Percentiles rank a stretch among this genome's conserved stretches.
Evolutionary conservation across 192 early-diverging fungal genomes (phyloP).

Genomic region (Umbelopsis sp.): DNA sequence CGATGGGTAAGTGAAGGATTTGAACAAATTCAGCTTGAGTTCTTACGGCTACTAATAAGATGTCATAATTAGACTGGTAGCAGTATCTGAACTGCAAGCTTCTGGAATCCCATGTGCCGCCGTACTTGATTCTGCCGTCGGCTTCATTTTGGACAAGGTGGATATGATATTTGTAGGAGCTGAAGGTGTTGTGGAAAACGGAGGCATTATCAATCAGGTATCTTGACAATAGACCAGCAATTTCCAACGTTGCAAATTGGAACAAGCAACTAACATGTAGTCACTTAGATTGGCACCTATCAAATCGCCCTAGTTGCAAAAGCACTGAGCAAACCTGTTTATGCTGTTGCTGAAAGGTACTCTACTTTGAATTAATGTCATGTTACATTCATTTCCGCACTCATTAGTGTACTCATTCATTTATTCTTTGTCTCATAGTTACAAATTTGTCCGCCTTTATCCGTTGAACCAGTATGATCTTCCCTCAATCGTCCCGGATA

Average conservation of each 20-base stretch:
- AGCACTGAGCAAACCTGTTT: conserved; percentile 93
- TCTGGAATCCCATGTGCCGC: conserved; percentile 82
- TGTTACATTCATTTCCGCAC: not conserved
- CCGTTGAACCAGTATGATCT: conserved; percentile 96
- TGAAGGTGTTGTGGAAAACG: conserved; percentile 97
- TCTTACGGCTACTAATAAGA: not conserved
- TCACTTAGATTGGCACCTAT: conserved; percentile 83
- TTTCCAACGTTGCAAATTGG: not conserved
- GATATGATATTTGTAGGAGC: conserved; percentile 97
- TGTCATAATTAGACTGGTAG: conserved; percentile 35
- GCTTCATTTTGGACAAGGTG: conserved; percentile 93
- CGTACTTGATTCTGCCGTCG: conserved; percentile 90
- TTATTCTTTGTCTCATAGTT: conserved; percentile 52
- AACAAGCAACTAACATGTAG: not conserved
- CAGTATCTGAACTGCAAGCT: conserved; percentile 67
- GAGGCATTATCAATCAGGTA: conserved; percentile 93
- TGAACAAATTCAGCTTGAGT: not conserved
- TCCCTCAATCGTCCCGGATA: conserved; percentile 69
- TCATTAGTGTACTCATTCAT: not conserved
- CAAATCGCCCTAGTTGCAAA: conserved; percentile 95
- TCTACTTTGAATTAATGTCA: not conserved
- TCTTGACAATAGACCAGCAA: not conserved
- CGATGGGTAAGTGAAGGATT: conserved; percentile 55
- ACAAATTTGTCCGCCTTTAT: conserved; percentile 96
- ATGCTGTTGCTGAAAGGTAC: conserved; percentile 91